Evolutionary conservation across 441 rosid genomes (phyloP), one percentile per base, ranked within the genome.

Genomic region (Biscutella auriculata): DNA sequence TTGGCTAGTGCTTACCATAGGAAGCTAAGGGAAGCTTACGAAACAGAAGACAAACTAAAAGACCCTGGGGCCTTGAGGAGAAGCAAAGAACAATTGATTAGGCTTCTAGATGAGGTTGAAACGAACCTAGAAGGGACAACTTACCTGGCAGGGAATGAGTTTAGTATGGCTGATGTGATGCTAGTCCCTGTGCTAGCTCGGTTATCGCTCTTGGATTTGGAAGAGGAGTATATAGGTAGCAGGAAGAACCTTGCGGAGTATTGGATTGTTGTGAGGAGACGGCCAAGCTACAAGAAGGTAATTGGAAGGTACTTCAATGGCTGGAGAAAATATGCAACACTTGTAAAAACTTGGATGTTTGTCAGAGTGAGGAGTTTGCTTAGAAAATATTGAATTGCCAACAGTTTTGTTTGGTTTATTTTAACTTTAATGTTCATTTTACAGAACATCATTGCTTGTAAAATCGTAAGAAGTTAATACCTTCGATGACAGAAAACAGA

Each of bases 151-250:
- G 95, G 96, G 57, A 76, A 77, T 10, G 98, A 81, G 66, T 92
- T 85, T 73, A 78, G 88, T 41, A 74, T 84, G 89, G 98, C 95
- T n/a, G 98, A 92, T 40, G 84, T 80, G 25, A 72, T 76, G 81
- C 73, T 92, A 19, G 70, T 85, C 41, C 96, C 98, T 0, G 77
- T 88, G 17, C 73, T 92, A 26, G 82, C 86, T 48, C 78, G 94
- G 10, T 26, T 92, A 36, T 74, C 74, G 9, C 79, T 88, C 7
- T 53, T 92, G 74, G 80, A 69, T 63, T 57, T 88, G 70, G 82
- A 80, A 72, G 86, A 85, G 0, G 85, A 83, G 68, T 84, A 84
- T 48, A 77, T 85, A 62, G 66, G 33, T 44, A 71, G 77, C 63
- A 82, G 96, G 70, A 87, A 74, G 16, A 85, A 71, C 41, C 74